These are phyloP conservation scores for Pestalotiopsis sp. DNA, from an alignment of 2,329 filamentous ascomycete genomes.

Conservation along the genomic window DNA sequence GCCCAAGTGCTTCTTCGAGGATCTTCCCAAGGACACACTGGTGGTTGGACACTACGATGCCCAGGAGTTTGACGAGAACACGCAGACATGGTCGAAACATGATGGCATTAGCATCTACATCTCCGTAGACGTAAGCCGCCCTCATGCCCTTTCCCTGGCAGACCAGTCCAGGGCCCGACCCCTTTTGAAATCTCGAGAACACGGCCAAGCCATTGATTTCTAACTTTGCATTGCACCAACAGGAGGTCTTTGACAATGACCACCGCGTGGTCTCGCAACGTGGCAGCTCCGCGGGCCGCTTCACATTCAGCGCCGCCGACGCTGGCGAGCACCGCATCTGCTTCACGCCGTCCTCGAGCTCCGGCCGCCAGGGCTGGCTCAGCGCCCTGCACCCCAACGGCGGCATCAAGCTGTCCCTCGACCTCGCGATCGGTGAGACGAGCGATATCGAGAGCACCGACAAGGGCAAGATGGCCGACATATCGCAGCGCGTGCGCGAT, in stretches of 20 bases:
- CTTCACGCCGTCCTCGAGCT: constrained; percentile 82
- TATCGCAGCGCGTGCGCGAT: constrained; percentile 86
- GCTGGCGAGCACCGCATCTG: constrained; percentile 95
- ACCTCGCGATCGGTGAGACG: constrained; percentile 93
- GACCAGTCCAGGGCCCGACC: constrained; percentile 2
- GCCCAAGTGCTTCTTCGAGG: constrained; percentile 97
- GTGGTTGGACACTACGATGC: constrained; percentile 92
- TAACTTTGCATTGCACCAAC: not conserved
- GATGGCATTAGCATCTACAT: constrained; percentile 82
- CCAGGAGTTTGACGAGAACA: constrained; percentile 78
- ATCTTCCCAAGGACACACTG: constrained; percentile 94
- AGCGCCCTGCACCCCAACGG: constrained; percentile 66
- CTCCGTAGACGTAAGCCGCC: constrained; percentile 69
- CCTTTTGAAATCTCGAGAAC: not conserved
- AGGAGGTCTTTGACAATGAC: constrained; percentile 96
- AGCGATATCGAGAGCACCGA: constrained; percentile 92
- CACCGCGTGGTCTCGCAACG: constrained; percentile 92
- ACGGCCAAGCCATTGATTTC: not conserved
- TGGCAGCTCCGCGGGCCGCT: constrained; percentile 75
- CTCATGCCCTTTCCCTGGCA: not conserved
- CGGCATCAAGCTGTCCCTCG: constrained; percentile 81
- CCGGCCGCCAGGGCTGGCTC: constrained; percentile 72
- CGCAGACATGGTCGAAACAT: constrained; percentile 71
- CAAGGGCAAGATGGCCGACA: constrained; percentile 89
- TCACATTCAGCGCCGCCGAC: constrained; percentile 94